Base-by-base conservation (phyloP, 352 stramenopile species). In the Globisporangium apiculatum region DNA sequence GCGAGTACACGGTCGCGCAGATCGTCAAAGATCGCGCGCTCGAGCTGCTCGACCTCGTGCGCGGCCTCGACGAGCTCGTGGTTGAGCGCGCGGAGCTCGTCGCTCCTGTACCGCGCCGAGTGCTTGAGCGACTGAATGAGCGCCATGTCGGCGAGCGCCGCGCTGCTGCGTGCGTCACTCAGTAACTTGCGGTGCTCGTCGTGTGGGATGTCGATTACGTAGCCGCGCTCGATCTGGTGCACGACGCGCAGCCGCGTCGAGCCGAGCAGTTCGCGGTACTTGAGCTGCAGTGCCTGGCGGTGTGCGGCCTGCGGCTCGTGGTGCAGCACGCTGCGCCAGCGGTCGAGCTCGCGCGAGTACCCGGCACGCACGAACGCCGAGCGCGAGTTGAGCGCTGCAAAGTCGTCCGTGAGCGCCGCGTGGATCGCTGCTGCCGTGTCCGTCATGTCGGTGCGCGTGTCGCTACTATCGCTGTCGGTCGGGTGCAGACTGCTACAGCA, bases 51-150 rank as follows among this genome's bases (percentile, higher is more conserved):
- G 2, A 91, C 74, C 48, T 88, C 77, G 18, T 75, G 58, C 2
- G 66, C 62, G 7, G 82, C 82, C 65, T 91, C 76, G 4, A 75
- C 61, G 1, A 88, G 49, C 35, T 86, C 74, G 3, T 68, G 73
- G 56, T 91, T 88, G 7, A 89, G 64, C 31, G 80, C 60, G 3
- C 73, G 72, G 24, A 91, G 61, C 51, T 87, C 82, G 0, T 86
- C 69, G 5, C 77, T 86, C 17, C 79, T 77, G 65, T 87, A 91
- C 0, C 82, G 71, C 8, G 83, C 72, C 14, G 69, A 74, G 48
- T 87, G 87, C 42, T 89, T 91, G 14, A 85, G 55, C 7, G 82
- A 88, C 58, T 88, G 79, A 9, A 89, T 73, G 46, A 89, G 55
- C 41, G 58, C 71, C 12, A 86, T 54, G 9, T 74, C 68, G 1